phyloP scores from a whole-genome alignment of 2,329 filamentous ascomycete species.

The Aciculosporium take region DNA sequence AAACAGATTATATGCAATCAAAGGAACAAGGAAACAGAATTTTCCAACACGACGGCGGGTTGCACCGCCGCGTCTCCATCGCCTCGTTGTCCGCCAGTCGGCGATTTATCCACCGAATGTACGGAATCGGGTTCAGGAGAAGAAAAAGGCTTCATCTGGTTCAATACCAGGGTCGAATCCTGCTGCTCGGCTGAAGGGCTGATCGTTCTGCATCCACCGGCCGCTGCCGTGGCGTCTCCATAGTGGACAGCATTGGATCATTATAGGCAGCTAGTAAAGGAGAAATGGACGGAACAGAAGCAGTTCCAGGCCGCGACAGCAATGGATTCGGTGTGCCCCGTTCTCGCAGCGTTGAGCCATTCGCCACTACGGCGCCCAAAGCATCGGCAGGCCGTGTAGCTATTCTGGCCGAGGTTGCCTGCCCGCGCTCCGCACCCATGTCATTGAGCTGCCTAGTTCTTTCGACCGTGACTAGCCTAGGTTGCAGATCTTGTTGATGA shows the following conservation, averaged over 20 bases:
- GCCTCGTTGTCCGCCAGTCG: not conserved
- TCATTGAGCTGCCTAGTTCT: not conserved
- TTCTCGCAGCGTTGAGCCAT: slow-evolving; percentile 3
- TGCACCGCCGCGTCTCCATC: not conserved
- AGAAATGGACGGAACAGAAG: not conserved
- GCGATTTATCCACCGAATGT: not conserved
- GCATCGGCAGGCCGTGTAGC: not conserved
- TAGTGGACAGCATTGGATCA: not conserved
- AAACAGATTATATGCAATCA: not conserved
- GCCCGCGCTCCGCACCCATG: not conserved
- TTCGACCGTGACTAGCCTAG: not conserved
- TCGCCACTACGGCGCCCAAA: not conserved
- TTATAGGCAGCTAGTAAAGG: not conserved
- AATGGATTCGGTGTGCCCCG: slow-evolving; percentile 1
- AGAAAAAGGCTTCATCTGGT: not conserved
- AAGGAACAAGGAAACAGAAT: not conserved
- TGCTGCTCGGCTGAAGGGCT: slow-evolving; percentile 2
- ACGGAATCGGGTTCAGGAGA: not conserved
- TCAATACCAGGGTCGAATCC: slow-evolving; percentile 6
- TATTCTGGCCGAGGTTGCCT: not conserved
- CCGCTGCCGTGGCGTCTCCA: not conserved
- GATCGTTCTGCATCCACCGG: slow-evolving; percentile 1
- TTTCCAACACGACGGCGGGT: too few species aligned
- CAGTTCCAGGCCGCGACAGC: not conserved
- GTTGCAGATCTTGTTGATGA: not conserved